Conservation (phyloP, 805 yeast species). For the Zygosaccharomyces lentus region DNA sequence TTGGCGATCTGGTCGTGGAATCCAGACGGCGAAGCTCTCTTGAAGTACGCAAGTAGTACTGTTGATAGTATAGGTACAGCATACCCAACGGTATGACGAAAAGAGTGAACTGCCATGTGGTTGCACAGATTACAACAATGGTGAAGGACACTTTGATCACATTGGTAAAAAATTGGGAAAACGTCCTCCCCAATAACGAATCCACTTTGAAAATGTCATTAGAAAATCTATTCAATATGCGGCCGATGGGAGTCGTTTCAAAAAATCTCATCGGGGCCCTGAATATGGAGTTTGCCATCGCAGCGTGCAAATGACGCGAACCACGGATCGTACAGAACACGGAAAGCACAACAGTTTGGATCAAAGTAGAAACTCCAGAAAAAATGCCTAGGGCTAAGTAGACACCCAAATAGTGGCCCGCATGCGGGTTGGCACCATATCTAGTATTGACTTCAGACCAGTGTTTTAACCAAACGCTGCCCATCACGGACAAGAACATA, state of each 20-base stretch:
- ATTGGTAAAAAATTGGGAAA: conserved; percentile 63
- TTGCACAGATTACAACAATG: conserved; percentile 68
- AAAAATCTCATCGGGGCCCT: conserved; percentile 94
- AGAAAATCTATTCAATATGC: conserved; percentile 86
- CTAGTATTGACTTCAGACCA: conserved; percentile 90
- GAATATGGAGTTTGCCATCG: conserved; percentile 68
- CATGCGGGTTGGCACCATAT: conserved; percentile 65
- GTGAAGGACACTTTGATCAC: conserved; percentile 66
- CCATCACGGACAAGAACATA: conserved; percentile 57
- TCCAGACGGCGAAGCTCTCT: conserved; percentile 81
- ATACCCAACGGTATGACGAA: conserved; percentile 65
- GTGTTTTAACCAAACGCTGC: conserved; percentile 90
- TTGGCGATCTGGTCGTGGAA: conserved; percentile 74
- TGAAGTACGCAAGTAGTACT: conserved; percentile 69
- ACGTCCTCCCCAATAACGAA: conserved; percentile 67
- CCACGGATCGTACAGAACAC: conserved; percentile 79
- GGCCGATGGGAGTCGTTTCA: conserved; percentile 93
- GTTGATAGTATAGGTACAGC: conserved; percentile 68
- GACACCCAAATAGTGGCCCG: conserved; percentile 65
- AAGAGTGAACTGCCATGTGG: conserved; percentile 83
- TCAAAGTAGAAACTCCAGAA: conserved; percentile 54
- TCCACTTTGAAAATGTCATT: conserved; percentile 88
- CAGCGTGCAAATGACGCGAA: conserved; percentile 67
- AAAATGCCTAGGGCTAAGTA: conserved; percentile 72
- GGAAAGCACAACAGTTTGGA: conserved; percentile 70